Evolutionary conservation across 139 green algal genomes (phyloP).

Genomic region (Chlorella sp.): DNA sequence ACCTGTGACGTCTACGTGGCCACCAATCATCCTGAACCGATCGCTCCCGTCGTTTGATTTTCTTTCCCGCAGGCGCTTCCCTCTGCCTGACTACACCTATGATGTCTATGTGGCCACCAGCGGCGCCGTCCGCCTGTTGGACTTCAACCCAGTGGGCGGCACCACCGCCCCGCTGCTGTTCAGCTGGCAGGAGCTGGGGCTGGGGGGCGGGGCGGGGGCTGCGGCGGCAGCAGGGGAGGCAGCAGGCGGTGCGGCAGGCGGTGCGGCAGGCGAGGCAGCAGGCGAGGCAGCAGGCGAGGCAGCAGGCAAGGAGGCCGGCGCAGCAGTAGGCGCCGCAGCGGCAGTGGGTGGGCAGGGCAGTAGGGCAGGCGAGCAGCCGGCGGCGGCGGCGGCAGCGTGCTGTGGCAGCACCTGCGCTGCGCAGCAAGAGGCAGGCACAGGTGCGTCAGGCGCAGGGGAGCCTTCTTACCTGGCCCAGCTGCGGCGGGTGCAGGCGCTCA

Average conservation of each 20-base stretch:
- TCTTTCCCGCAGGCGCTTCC: constrained; percentile 51
- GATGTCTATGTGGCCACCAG: constrained; percentile 87
- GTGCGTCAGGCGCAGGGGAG: too few species aligned
- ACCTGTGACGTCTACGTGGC: too few species aligned
- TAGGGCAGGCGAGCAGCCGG: neutral
- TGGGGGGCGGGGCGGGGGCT: neutral
- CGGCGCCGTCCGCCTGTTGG: constrained; percentile 74
- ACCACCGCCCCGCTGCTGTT: constrained; percentile 91
- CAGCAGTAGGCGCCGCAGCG: neutral
- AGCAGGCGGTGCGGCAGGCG: neutral
- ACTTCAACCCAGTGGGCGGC: constrained; percentile 88
- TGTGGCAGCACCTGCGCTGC: neutral
- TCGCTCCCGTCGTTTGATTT: too few species aligned
- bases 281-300: neutral
- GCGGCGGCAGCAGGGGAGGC: neutral
- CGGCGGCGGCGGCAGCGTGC: neutral
- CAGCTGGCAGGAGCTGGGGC: constrained; percentile 79
- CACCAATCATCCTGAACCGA: too few species aligned
- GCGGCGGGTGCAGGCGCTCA: constrained; percentile 5
- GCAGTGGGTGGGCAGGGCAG: neutral
- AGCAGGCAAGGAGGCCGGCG: too few species aligned
- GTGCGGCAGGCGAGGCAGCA: neutral
- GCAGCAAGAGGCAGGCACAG: neutral
- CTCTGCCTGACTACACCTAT: constrained; percentile 51
- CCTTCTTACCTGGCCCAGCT: constrained; percentile 9